Conservation (phyloP, 768 basidiomycete genomes). For the Pulveroboletus sp. region DNA sequence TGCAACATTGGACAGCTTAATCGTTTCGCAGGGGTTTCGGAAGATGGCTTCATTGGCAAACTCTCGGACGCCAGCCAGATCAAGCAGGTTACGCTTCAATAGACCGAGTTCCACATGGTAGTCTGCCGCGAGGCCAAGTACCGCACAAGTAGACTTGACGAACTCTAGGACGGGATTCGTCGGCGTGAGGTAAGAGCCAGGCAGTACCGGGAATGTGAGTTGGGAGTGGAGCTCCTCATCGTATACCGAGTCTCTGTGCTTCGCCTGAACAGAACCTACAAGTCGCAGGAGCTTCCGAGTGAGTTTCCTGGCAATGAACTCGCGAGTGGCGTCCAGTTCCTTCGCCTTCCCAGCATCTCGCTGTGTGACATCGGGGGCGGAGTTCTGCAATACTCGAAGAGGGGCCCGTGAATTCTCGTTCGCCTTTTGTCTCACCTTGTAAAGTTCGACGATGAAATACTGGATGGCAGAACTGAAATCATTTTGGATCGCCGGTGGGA, state of each 20-base stretch:
- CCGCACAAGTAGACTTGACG: constrained; percentile 80
- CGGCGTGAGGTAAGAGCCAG: constrained; percentile 77
- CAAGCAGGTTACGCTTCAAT: constrained; percentile 83
- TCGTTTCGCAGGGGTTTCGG: constrained; percentile 86
- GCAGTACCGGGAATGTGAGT: constrained; percentile 80
- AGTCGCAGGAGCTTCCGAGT: constrained; percentile 74
- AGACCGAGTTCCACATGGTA: constrained; percentile 83
- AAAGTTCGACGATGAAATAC: constrained; percentile 82
- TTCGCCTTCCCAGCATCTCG: constrained; percentile 61
- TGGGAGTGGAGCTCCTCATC: constrained; percentile 48
- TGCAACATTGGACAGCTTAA: constrained; percentile 81
- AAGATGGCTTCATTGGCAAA: constrained; percentile 83
- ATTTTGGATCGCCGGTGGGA: constrained; percentile 75
- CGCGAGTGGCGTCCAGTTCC: constrained; percentile 63
- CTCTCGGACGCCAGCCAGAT: constrained; percentile 80
- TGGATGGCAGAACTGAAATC: constrained; percentile 73
- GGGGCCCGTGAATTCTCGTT: constrained; percentile 62
- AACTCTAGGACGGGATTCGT: constrained; percentile 85
- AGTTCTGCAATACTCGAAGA: constrained; percentile 63
- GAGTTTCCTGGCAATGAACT: constrained; percentile 75
- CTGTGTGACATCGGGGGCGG: constrained; percentile 59
- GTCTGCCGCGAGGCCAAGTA: constrained; percentile 75
- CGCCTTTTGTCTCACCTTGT: constrained; percentile 62
- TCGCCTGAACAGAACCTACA: constrained; percentile 58
- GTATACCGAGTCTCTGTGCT: constrained; percentile 55